These are phyloP conservation scores for Hypoxylon lienhwacheense DNA, from an alignment of 495 filamentous ascomycete genomes.

Conservation along the genomic window DNA sequence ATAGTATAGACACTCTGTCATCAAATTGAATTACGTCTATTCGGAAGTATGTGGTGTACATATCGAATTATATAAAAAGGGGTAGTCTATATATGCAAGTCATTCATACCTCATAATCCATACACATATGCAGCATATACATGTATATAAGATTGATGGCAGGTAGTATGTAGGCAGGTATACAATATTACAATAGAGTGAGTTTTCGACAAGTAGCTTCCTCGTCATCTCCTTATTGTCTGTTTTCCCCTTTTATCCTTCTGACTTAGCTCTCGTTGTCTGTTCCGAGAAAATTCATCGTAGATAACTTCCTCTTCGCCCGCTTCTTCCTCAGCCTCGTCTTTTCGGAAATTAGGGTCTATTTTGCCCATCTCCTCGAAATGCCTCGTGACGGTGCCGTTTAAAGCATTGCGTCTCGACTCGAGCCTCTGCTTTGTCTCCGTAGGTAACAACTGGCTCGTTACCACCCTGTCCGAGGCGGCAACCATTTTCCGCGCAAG, in stretches of 20 bases:
- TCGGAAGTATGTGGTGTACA: neutral
- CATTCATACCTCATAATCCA: slow-evolving; percentile 5
- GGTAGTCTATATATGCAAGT: no score
- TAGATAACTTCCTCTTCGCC: neutral
- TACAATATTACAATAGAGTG: no score
- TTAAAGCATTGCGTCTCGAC: slow-evolving; percentile 35
- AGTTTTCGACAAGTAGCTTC: no score
- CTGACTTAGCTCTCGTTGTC: no score
- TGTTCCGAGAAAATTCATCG: no score
- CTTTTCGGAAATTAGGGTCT: slow-evolving; percentile 8
- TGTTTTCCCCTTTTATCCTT: no score
- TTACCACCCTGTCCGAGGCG: slow-evolving; percentile 41
- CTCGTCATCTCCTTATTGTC: neutral
- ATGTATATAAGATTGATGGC: neutral
- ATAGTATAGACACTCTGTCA: neutral
- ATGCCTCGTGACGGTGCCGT: slow-evolving; percentile 22
- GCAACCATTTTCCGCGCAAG: slow-evolving; percentile 47
- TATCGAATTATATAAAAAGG: slow-evolving; percentile 6
- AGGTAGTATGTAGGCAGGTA: no score
- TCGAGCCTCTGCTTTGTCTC: slow-evolving; percentile 22
- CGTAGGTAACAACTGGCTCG: slow-evolving; percentile 27
- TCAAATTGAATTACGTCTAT: neutral
- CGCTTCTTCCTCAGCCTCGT: neutral
- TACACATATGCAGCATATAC: neutral
- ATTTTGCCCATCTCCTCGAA: slow-evolving; percentile 18